Base-by-base conservation (phyloP, 805 yeast genomes). In the Monosporozyma siamensis region DNA sequence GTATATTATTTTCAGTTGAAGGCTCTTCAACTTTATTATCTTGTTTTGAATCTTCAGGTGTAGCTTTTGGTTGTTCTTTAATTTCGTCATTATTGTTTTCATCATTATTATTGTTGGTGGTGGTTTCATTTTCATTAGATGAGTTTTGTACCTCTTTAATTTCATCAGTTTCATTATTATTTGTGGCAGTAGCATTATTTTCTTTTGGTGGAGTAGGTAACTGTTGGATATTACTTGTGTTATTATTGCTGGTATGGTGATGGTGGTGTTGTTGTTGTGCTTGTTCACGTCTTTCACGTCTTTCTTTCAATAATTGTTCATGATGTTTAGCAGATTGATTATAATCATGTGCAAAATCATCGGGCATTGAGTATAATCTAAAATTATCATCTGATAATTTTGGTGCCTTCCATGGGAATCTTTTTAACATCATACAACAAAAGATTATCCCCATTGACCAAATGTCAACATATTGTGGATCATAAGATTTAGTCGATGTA, bases 341-440 rank as follows among this genome's bases (percentile, higher is more conserved):
- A 64, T 84, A 84, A 62, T 84, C 89, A 61, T 83, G 92, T 54
- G 82, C 81, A 40, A 72, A 70, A 54, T 84, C 92, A 64, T 84
- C 92, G 4, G 67, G 70, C 71, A 74, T 61, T 39, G 78, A 74
- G 55, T 74, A 84, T 25, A 83, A 64, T 50, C 72, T 74, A 60
- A 77, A 84, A 52, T 87, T 80, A 48, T 80, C 79, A 60, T 84
- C 95, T 26, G 76, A 61, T 14, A 66, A 67, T 42, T 47, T 45
- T 10, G 95, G 94, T 2, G 80, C 83, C 59, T 83, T 84, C 95
- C 95, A 84, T 2, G 95, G 95, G 58, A 84, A 84, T 56, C 89
- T 72, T 63, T 83, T 80, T 46, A 84, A 67, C 50, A 86, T 81
- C 90, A 84, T 83, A 64, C 94, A 84, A 63, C 95, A 84, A 56